A percentile compares a stretch with the other conserved stretches of the same genome.
Evolutionary conservation across 192 early-diverging fungal genomes (phyloP).

Genomic region (Chytriomyces sp.): DNA sequence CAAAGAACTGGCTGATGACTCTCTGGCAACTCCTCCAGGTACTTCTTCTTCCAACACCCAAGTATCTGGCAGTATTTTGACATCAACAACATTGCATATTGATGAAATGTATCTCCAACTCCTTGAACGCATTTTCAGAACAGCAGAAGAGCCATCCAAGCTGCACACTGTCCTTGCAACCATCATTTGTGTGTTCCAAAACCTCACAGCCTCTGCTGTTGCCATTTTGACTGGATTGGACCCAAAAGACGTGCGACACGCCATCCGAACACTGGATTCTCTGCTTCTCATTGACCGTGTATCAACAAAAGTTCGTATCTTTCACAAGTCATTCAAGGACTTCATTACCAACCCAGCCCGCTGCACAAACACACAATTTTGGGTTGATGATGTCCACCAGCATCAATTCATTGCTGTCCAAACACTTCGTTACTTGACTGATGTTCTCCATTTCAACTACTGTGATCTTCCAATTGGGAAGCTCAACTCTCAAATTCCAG

Average conservation of each 20-base stretch:
- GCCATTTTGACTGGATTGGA: neutral
- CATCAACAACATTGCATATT: neutral
- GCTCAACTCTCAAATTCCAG: neutral
- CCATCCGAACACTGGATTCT: neutral
- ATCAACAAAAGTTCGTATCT: neutral
- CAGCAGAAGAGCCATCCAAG: neutral
- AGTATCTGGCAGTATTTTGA: too few species aligned
- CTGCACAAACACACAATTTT: conserved; percentile 2
- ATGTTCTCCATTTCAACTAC: neutral
- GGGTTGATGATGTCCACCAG: neutral
- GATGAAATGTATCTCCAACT: neutral
- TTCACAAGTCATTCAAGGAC: conserved; percentile 16
- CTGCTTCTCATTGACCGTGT: conserved; percentile 1
- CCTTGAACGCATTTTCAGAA: neutral
- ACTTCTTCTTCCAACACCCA: too few species aligned
- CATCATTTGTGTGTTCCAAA: neutral
- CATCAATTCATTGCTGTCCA: neutral
- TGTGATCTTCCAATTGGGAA: neutral
- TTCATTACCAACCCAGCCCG: neutral
- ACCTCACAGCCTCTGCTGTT: neutral
- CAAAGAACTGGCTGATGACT: neutral
- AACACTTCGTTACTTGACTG: neutral
- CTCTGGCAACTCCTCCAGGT: too few species aligned
- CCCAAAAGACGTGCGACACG: neutral
- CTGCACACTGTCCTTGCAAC: neutral